phyloP scores from a whole-genome alignment of 192 early-diverging fungal genomes.

The Gaertneriomyces semiglobifer region DNA sequence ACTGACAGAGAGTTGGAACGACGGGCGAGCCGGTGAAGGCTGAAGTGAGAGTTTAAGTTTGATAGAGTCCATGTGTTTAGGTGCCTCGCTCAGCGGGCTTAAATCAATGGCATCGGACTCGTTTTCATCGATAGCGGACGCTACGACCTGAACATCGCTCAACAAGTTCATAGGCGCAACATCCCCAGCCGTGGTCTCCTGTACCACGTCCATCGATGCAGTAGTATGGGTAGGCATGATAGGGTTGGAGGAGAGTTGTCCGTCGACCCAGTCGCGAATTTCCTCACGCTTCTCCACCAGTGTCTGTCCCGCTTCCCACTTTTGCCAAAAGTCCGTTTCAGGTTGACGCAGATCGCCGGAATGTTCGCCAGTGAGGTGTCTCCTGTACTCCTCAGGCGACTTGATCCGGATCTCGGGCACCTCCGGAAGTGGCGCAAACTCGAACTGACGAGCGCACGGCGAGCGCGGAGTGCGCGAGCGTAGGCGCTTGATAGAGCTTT shows the following conservation, averaged over 20 bases:
- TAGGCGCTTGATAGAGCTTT: slow-evolving; percentile 7
- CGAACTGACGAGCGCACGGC: neutral
- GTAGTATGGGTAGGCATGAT: neutral
- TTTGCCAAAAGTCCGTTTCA: slow-evolving; percentile 17
- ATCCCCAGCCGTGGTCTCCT: no score
- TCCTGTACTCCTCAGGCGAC: slow-evolving; percentile 17
- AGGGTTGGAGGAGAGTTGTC: neutral
- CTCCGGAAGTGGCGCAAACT: neutral
- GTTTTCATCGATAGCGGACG: no score
- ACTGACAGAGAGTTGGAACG: neutral
- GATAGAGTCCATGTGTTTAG: no score
- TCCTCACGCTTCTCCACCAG: slow-evolving; percentile 21
- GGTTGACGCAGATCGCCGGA: slow-evolving; percentile 3
- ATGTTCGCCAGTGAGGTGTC: slow-evolving; percentile 7
- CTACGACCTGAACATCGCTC: no score
- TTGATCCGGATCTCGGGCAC: slow-evolving; percentile 1
- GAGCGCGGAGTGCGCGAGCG: slow-evolving; percentile 1
- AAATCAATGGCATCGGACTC: no score
- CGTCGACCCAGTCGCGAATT: slow-evolving; percentile 11
- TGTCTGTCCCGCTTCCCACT: slow-evolving; percentile 19
- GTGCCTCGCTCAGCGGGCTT: no score
- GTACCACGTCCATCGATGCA: no score
- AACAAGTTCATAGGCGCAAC: no score
- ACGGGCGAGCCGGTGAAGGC: neutral
- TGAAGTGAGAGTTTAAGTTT: no score